phyloP scores from a whole-genome alignment of 805 yeast species.

The Pichia paraexigua region DNA sequence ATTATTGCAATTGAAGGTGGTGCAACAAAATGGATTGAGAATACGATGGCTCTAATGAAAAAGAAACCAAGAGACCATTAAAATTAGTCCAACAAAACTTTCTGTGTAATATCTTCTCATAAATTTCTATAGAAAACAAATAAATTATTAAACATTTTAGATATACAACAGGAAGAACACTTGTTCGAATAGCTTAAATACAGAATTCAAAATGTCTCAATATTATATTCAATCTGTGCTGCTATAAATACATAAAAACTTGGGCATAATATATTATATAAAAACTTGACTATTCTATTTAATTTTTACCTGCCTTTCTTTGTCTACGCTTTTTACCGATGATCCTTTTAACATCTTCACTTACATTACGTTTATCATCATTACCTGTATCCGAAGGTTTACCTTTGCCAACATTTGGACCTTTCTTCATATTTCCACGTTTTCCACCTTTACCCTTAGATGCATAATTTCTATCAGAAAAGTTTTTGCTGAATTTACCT shows the following conservation, averaged over 20 bases:
- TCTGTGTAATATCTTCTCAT: background rate
- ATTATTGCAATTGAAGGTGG: conserved; percentile 75
- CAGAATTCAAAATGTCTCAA: too few relatives aligned
- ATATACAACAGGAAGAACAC: background rate
- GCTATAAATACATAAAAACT: background rate
- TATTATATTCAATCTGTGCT: background rate
- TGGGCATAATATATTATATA: background rate
- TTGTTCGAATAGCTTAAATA: too few relatives aligned
- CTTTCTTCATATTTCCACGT: conserved; percentile 15
- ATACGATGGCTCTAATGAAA: conserved; percentile 62
- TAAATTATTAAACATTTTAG: background rate
- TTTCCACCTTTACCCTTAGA: conserved; percentile 7
- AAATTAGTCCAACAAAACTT: background rate
- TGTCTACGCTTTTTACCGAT: conserved; percentile 65
- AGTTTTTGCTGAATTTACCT: conserved; percentile 24
- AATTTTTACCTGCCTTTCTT: conserved; percentile 32
- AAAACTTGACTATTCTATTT: background rate
- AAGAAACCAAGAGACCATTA: conserved; percentile 64
- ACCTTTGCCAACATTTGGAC: conserved; percentile 4
- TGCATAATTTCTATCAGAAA: conserved; percentile 16
- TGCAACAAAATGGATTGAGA: conserved; percentile 84
- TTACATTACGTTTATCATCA: conserved; percentile 22
- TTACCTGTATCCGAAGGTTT: conserved; percentile 10
- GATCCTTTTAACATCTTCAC: conserved; percentile 51
- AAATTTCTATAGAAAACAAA: background rate